phyloP scores from a whole-genome alignment of 495 filamentous ascomycete species.

The Hypoxylon crocopeplum region DNA sequence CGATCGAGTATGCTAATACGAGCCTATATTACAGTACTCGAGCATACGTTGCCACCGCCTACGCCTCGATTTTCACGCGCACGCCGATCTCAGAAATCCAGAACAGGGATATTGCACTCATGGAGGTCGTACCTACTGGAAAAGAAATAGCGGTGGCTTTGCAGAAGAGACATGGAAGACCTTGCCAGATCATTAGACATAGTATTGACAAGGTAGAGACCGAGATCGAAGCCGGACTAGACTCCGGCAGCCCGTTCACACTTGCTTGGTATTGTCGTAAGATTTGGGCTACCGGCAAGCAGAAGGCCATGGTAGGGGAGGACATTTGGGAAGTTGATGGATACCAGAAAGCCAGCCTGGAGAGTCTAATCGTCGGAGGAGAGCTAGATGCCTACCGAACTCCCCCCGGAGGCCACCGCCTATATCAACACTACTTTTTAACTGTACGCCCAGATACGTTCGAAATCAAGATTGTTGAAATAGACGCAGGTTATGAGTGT shows the following conservation, averaged over 20 bases:
- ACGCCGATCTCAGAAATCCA: no score
- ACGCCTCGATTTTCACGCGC: no score
- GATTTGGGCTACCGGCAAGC: slow-evolving; percentile 24
- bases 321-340: slow-evolving; percentile 40
- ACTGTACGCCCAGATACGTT: no score
- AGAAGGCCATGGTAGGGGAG: slow-evolving; percentile 10
- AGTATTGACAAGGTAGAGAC: slow-evolving; percentile 27
- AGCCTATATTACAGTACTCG: no score
- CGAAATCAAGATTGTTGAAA: no score
- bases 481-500: no score
- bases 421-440: slow-evolving; percentile 22
- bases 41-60: no score
- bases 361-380: slow-evolving; percentile 23
- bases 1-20: no score
- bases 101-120: no score
- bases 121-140: no score
- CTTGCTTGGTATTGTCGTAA: slow-evolving; percentile 33
- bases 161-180: not conserved
- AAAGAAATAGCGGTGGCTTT: no score
- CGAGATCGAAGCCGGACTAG: slow-evolving; percentile 21
- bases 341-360: slow-evolving; percentile 29
- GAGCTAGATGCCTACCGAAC: slow-evolving; percentile 30
- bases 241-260: slow-evolving; percentile 8
- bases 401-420: slow-evolving; percentile 20
- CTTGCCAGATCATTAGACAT: slow-evolving; percentile 18